These are phyloP conservation scores for Vitis hybrid DNA, from an alignment of 177 flowering plant genomes.

Conservation along the genomic window DNA sequence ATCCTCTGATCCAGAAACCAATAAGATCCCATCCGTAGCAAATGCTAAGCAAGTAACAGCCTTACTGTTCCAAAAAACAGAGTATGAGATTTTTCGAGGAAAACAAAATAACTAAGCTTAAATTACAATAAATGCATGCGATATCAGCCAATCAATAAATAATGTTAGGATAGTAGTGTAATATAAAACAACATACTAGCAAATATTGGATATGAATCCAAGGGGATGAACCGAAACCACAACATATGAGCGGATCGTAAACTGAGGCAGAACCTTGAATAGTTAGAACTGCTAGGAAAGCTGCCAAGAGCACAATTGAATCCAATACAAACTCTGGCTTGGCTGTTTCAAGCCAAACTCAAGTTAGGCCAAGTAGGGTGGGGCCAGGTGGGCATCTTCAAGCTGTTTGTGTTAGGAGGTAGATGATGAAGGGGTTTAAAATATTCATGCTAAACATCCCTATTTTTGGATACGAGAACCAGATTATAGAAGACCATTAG, in stretches of 20 bases:
- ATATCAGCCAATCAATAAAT: not conserved
- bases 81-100: not conserved
- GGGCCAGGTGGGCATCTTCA: not conserved
- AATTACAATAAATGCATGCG: not conserved
- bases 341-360: not conserved
- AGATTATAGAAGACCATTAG: no score
- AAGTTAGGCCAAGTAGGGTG: not conserved
- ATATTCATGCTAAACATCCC: no score
- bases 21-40: slow-evolving; percentile 41
- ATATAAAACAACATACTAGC: no score
- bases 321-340: not conserved
- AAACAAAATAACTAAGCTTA: not conserved
- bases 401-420: no score
- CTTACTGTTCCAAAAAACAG: slow-evolving; percentile 46
- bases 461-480: no score
- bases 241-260: no score
- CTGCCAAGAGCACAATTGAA: no score
- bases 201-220: no score
- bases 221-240: not conserved
- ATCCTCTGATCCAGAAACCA: slow-evolving; percentile 90
- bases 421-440: no score
- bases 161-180: not conserved
- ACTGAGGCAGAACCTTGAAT: no score
- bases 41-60: slow-evolving; percentile 73
- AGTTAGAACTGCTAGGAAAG: no score